Evolutionary conservation across 2,329 filamentous ascomycete genomes (phyloP), one percentile per base, ranked within the genome.

Genomic region (Penicillium sp.): DNA sequence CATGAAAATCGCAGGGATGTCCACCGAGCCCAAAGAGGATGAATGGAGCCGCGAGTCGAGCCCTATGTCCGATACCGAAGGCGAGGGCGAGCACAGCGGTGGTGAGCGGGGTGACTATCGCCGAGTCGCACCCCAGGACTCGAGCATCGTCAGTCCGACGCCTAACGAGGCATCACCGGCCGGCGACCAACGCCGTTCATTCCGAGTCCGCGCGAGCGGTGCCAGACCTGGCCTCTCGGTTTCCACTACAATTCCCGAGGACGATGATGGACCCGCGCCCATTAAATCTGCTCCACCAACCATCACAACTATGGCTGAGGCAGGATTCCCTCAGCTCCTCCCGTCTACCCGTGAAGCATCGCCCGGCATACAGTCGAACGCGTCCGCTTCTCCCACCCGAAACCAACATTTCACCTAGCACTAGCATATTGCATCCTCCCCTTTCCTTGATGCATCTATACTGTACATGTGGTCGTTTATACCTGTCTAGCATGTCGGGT

Each of bases 1-100:
- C 70, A 87, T 97, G 73, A 97, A 99, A 73, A 91, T 97, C 59
- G 82, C 80, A 46, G 91, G 90, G 74, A 97, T 99, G 94, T 84
- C 90, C 44, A 77, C 83, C 51, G 90, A 96, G 11, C 91, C 92
- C 1, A 72, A 74, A 18, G 75, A 78, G 60, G 76, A 80, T 40
- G 49, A 70, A 16, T 67, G 58, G 64, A 59, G 62, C 38, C 61
- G 61, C 9, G 65, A 62, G 18, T 62, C 59, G 16, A 64, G 59
- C 40, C 60, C 63, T 14, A 60, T 66, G 24, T 68, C 70, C 6
- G 69, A 71, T 6, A 62, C 56, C 2, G 68, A 70, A 40, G 38
- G 38, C 18, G 64, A 65, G 27, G 62, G 58, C 8, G 62, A 65
- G 22, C 59, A 61, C 10, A 64, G 54, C n/a, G 56, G 62, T 18